These are phyloP conservation scores for Tetracentron sinense DNA, from an alignment of 164 flowering plant species.

Conservation along the genomic window DNA sequence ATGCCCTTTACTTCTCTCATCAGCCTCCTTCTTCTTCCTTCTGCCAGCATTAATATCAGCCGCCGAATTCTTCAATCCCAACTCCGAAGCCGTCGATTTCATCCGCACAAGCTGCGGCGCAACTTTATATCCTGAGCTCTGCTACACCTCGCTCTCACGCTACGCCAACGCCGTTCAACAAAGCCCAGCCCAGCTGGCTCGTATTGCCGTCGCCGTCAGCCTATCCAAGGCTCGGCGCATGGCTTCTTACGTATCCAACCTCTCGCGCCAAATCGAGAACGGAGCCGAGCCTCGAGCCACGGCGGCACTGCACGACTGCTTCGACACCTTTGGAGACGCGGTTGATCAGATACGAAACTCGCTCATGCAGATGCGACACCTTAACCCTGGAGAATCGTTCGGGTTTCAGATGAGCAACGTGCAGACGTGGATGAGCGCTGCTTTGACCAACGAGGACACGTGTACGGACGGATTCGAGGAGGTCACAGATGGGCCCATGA, in stretches of 20 bases:
- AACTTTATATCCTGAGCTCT: slow-evolving; percentile 61
- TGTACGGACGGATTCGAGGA: slow-evolving; percentile 78
- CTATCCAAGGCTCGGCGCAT: slow-evolving; percentile 36
- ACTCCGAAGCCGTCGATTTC: slow-evolving; percentile 37
- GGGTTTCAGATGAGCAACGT: slow-evolving; percentile 74
- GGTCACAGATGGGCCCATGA: slow-evolving; percentile 38
- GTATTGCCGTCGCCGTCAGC: slow-evolving; percentile 50
- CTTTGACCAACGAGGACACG: slow-evolving; percentile 80
- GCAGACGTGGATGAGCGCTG: slow-evolving; percentile 99
- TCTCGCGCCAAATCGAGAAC: slow-evolving; percentile 36
- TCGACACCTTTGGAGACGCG: slow-evolving; percentile 56
- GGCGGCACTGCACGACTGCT: slow-evolving; percentile 72
- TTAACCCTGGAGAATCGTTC: slow-evolving; percentile 32
- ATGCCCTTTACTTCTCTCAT: neutral
- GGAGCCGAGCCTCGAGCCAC: slow-evolving; percentile 37
- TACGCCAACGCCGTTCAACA: slow-evolving; percentile 48
- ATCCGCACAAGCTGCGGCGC: slow-evolving; percentile 70
- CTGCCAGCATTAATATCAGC: slow-evolving; percentile 17
- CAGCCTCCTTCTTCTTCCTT: neutral
- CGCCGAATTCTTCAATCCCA: slow-evolving; percentile 1
- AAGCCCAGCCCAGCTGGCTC: slow-evolving; percentile 54
- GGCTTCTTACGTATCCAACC: slow-evolving; percentile 36
- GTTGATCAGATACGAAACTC: slow-evolving; percentile 62
- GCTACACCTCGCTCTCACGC: slow-evolving; percentile 58
- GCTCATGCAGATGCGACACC: slow-evolving; percentile 50